These are phyloP conservation scores for Endoconidiophora polonica DNA, from an alignment of 2,329 filamentous ascomycete genomes.

Conservation along the genomic window DNA sequence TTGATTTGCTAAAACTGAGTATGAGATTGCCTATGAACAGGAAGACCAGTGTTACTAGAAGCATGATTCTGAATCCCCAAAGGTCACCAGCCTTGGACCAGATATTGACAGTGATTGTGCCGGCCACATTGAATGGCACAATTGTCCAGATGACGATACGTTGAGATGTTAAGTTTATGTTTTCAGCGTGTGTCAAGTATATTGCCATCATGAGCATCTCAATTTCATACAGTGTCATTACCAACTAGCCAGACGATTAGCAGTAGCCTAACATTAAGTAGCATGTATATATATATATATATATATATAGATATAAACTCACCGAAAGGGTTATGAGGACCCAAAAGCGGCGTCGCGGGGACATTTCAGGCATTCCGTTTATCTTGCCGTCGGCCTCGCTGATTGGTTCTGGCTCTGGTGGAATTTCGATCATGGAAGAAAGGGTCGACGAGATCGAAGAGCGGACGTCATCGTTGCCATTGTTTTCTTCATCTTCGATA, in stretches of 20 bases:
- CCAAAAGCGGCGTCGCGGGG: not conserved
- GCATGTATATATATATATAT: too few species aligned
- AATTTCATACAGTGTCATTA: not conserved
- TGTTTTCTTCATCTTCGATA: not conserved
- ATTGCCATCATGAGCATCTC: not conserved
- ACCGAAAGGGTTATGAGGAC: not conserved
- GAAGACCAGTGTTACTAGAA: constrained; percentile 1
- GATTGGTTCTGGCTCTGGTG: not conserved
- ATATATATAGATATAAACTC: not conserved
- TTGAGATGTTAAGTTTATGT: not conserved
- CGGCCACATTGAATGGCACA: constrained; percentile 1
- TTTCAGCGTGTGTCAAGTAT: not conserved
- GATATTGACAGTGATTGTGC: not conserved
- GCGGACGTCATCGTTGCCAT: not conserved
- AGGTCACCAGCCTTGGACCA: constrained; percentile 3
- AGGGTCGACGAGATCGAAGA: not conserved
- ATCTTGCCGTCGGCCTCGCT: too few species aligned
- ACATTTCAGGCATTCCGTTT: not conserved
- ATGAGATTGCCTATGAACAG: not conserved
- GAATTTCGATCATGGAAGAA: not conserved
- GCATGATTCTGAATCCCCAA: constrained; percentile 7
- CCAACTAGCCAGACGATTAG: not conserved
- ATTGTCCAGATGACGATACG: not conserved
- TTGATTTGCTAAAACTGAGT: not conserved
- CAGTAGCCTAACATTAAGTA: too few species aligned